phyloP scores from a whole-genome alignment of 2,329 filamentous ascomycete species.

The Colletotrichum graminicola region DNA sequence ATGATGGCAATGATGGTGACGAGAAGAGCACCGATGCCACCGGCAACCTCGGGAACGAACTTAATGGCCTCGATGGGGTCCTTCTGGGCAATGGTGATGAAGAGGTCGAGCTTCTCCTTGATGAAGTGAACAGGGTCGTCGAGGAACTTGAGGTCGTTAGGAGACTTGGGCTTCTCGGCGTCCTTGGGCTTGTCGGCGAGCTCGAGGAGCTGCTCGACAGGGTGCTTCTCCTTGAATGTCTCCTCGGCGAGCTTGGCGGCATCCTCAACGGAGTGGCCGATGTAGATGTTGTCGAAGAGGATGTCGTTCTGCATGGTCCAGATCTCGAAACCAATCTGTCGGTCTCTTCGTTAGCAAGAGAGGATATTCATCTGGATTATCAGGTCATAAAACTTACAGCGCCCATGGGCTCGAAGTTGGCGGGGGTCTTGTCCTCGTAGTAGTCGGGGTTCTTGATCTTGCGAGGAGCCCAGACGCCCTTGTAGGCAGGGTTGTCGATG shows the following conservation, averaged over 20 bases:
- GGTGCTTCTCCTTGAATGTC: slow-evolving; percentile 90
- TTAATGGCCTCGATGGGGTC: slow-evolving; percentile 88
- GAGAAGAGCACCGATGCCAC: slow-evolving; percentile 78
- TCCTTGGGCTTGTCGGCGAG: slow-evolving; percentile 83
- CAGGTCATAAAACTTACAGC: slow-evolving; percentile 74
- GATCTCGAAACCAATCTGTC: slow-evolving; percentile 97
- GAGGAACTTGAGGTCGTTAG: slow-evolving; percentile 84
- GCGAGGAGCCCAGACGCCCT: slow-evolving; percentile 92
- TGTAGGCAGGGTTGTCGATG: slow-evolving; percentile 98
- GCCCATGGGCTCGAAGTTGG: slow-evolving; percentile 98
- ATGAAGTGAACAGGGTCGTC: slow-evolving; percentile 91
- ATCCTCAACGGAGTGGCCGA: slow-evolving; percentile 95
- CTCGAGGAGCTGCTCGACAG: slow-evolving; percentile 84
- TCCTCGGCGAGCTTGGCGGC: slow-evolving; percentile 89
- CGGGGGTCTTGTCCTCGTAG: slow-evolving; percentile 96
- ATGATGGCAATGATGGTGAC: slow-evolving; percentile 79
- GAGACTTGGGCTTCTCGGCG: slow-evolving; percentile 73
- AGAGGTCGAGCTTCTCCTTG: slow-evolving; percentile 93
- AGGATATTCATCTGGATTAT: slow-evolving; percentile 7
- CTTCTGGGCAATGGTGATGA: slow-evolving; percentile 84
- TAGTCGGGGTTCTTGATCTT: slow-evolving; percentile 98
- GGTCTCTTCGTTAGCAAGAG: slow-evolving; percentile 12
- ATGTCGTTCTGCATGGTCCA: slow-evolving; percentile 99
- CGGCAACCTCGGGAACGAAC: slow-evolving; percentile 92
- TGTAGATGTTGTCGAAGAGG: slow-evolving; percentile 99